Percentiles rank a stretch among this genome's conserved stretches.
Evolutionary conservation across 306 rosid genomes (phyloP).

Genomic region (Arachis hypogaea): DNA sequence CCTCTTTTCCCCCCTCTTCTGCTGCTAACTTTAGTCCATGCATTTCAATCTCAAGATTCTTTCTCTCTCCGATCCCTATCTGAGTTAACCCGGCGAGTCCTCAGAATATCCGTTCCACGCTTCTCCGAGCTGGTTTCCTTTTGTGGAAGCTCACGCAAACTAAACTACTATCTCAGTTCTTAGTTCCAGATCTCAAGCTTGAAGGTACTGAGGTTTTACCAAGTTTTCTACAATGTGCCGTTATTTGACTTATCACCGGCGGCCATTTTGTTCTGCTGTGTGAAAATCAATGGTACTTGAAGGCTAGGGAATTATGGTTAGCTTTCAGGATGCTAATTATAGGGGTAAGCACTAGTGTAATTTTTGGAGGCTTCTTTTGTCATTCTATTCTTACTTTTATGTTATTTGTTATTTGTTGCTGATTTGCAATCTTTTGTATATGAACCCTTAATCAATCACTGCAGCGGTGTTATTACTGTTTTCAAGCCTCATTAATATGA

Average conservation of each 20-base stretch:
- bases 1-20: not conserved
- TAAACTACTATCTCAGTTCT: slow-evolving; percentile 14
- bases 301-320: slow-evolving; percentile 84
- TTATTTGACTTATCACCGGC: slow-evolving; percentile 41
- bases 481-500: slow-evolving; percentile 1
- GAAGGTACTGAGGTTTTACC: slow-evolving; percentile 31
- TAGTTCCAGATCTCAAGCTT: slow-evolving; percentile 44
- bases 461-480: slow-evolving; percentile 8
- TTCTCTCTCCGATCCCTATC: slow-evolving; percentile 28
- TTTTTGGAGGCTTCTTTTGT: slow-evolving; percentile 26
- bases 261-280: slow-evolving; percentile 34
- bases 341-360: slow-evolving; percentile 50
- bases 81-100: not conserved
- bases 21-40: not conserved
- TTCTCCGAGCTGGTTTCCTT: not conserved
- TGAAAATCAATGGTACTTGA: slow-evolving; percentile 73
- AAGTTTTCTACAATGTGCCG: slow-evolving; percentile 44
- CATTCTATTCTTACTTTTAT: not conserved
- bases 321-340: slow-evolving; percentile 51
- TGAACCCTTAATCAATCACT: slow-evolving; percentile 1
- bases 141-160: slow-evolving; percentile 4
- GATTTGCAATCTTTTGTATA: slow-evolving; percentile 6
- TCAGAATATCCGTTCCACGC: not conserved
- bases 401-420: slow-evolving; percentile 11
- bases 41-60: not conserved